Evolutionary conservation across 352 stramenopile genomes (phyloP), one percentile per base, ranked within the genome.

Genomic region (Phytophthora cryptogea): DNA sequence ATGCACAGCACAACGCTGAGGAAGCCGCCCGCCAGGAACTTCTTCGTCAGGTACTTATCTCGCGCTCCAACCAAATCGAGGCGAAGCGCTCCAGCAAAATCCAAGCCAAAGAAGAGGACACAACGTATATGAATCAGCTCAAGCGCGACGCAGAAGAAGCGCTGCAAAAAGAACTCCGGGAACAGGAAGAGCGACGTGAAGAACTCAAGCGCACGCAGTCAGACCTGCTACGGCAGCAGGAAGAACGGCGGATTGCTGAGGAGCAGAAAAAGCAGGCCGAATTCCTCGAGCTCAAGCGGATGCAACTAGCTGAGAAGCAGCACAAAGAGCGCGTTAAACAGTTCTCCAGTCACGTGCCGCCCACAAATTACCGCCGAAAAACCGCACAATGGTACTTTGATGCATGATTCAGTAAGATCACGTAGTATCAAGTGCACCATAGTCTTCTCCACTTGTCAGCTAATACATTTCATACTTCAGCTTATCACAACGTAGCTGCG

Each of bases 331-430:
- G 77, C 37, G 68, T 90, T 8, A 68, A 67, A 9, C 64, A 90
- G 54, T 87, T 93, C 43, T 63, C 84, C 5, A 72, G 16, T 8
- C 59, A 77, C 28, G 37, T 68, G 23, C 80, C 78, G 3, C 51
- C 70, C 8, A 80, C 74, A n/a, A 89, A 88, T 50, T 83, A 79
- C 54, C 74, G 76, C 30, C 75, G 84, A 36, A 91, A 94, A 78
- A 86, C 69, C 8, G 77, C 84, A 33, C 74, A 92, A 69, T 92
- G 82, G 84, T 92, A 92, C 72, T 94, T 90, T 46, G 82, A 92
- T 54, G 80, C 80, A 49, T 90, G 65, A 70, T 17, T 47, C 28
- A n/a, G 13, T 41, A 3, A 27, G 27, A 30, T 9, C 14, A 35
- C 20, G 46, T 58, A 47, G 56, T 65, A 55, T 58, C 31, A 13